Base-by-base conservation (phyloP, 2,329 filamentous ascomycete genomes). In the Penicillium sp. region DNA sequence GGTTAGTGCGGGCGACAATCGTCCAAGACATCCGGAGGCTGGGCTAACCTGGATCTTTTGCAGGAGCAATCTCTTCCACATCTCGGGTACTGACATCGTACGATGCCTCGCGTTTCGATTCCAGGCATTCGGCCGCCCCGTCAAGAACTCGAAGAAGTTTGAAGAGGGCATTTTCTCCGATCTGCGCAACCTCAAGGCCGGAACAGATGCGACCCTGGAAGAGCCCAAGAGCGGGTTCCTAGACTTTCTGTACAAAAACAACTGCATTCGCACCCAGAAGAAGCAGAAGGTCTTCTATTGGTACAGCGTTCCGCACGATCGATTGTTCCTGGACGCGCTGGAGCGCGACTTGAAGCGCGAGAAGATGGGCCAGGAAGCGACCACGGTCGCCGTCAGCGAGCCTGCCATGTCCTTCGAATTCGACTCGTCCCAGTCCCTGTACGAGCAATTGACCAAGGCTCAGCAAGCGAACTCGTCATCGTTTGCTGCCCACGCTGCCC, bases 201-300 rank as follows among this genome's bases (percentile, higher is more conserved):
- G 93, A 58, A 97, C 92, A 63, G 93, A 98, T 78, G 93, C 93
- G 42, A 96, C 93, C 37, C 83, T 98, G 53, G 93, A 98, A 75
- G 93, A 98, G 78, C 93, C 93, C 48, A 98, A 98, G 81, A 97
- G 92, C 75, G 86, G 88, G 1, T 98, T 98, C 75, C 82, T 98
- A 54, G 93, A 98, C 74, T 98, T 97, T 72, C 80, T 98, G 39
- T 98, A 98, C 83, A 98, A 98, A 81, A 98, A 98, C 82, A 98
- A 98, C 79, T 98, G 93, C 81, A 98, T 98, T 63, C 86, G 93
- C 62, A 98, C 93, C 32, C 93, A 98, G 74, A 98, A 98, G 84
- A 98, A 98, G 81, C 93, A 98, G 70, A 98, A 98, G 79, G 93
- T 98, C 59, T 98, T 98, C 68, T 98, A 97, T 77, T 98, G 93